Conservation (phyloP, 2,329 filamentous ascomycete genomes). For the Fusarium equiseti region DNA sequence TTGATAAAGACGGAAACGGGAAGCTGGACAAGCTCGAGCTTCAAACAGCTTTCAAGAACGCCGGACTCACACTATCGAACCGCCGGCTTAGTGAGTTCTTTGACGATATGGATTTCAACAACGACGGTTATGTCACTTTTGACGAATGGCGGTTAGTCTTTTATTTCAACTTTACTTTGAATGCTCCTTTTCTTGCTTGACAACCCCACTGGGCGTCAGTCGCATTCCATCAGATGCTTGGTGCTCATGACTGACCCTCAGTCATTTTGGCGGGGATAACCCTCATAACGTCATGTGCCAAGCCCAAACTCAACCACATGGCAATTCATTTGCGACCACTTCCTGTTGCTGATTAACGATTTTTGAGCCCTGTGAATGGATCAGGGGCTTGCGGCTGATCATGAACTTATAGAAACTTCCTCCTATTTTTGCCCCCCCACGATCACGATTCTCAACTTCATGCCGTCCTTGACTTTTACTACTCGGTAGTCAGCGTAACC, state of each 20-base stretch:
- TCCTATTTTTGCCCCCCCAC: conserved; percentile 82
- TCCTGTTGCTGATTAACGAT: conserved; percentile 1
- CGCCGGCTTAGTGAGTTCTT: conserved; percentile 89
- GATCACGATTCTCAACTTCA: conserved; percentile 78
- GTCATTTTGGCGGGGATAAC: conserved; percentile 45
- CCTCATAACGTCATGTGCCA: conserved; percentile 49
- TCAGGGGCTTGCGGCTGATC: conserved; percentile 39
- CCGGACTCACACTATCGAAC: conserved; percentile 82
- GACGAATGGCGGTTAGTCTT: conserved; percentile 93
- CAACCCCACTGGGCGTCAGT: conserved; percentile 21
- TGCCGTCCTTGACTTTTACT: conserved; percentile 91
- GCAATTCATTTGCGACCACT: conserved; percentile 22
- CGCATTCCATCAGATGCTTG: conserved; percentile 40
- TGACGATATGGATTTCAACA: conserved; percentile 86
- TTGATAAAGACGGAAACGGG: conserved; percentile 88
- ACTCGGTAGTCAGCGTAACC: conserved; percentile 87
- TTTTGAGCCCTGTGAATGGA: conserved; percentile 7
- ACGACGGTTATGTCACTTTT: conserved; percentile 89
- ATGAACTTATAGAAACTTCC: conserved; percentile 76
- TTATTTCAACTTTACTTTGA: conserved; percentile 18
- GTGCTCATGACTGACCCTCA: conserved; percentile 45
- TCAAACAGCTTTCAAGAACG: conserved; percentile 78
- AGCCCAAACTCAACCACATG: conserved; percentile 28
- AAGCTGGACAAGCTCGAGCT: conserved; percentile 90
- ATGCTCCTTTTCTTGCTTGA: neutral